Conservation (phyloP, 2,329 filamentous ascomycete species). For the Ascocoryne sarcoides region DNA sequence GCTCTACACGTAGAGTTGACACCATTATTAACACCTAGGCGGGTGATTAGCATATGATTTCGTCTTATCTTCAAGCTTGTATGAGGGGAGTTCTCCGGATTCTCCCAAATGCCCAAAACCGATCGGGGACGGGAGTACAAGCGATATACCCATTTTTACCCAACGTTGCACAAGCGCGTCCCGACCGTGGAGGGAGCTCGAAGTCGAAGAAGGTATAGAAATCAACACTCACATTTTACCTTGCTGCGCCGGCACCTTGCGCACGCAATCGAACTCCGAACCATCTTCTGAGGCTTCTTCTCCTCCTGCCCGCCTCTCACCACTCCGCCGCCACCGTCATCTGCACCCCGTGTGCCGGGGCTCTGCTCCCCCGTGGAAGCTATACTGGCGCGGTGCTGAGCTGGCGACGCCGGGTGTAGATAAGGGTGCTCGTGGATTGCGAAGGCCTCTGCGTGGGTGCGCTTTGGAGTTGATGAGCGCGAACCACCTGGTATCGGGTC, state of each 20-base stretch:
- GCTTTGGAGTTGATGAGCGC: constrained; percentile 26
- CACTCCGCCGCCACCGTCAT: constrained; percentile 20
- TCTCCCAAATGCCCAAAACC: not conserved
- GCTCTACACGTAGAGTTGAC: constrained; percentile 63
- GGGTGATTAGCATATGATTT: constrained; percentile 10
- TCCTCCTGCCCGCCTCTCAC: constrained; percentile 32
- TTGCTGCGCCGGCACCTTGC: constrained; percentile 69
- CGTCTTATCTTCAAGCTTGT: not conserved
- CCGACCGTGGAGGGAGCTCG: too few relatives aligned
- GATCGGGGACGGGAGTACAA: too few relatives aligned
- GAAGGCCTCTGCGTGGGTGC: constrained; percentile 28
- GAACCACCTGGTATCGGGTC: constrained; percentile 16
- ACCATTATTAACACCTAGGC: constrained; percentile 50
- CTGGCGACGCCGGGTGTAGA: constrained; percentile 25
- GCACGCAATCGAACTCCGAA: constrained; percentile 76
- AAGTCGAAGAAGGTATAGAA: not conserved
- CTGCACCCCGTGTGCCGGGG: constrained; percentile 17
- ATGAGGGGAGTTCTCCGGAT: not conserved
- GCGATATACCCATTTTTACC: not conserved
- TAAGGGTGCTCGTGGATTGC: constrained; percentile 16
- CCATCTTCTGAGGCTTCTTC: constrained; percentile 39
- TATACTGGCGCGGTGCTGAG: constrained; percentile 19
- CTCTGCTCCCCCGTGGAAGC: constrained; percentile 17
- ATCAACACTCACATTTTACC: constrained; percentile 61
- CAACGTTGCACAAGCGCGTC: not conserved